These are phyloP conservation scores for Cytospora paraplurivora DNA, from an alignment of 2,329 filamentous ascomycete species.

Conservation along the genomic window DNA sequence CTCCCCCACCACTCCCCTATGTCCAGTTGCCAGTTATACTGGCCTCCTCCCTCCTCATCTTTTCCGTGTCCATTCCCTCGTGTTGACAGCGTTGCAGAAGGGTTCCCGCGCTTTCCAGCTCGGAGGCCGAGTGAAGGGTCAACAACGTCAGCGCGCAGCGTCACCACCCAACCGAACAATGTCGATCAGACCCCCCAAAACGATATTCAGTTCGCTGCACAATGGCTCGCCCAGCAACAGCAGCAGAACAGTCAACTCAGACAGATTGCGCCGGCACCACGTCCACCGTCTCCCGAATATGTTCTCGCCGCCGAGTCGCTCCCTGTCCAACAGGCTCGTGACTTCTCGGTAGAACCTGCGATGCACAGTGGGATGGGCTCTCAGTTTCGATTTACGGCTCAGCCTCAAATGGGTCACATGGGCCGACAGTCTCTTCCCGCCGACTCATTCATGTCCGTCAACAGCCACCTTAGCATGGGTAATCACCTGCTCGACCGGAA, in stretches of 20 bases:
- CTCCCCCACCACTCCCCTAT: background rate
- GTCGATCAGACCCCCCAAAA: conserved; percentile 53
- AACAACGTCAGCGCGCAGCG: conserved; percentile 59
- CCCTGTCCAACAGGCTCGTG: conserved; percentile 49
- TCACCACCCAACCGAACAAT: conserved; percentile 50
- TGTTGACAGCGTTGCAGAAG: conserved; percentile 26
- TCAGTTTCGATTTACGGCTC: conserved; percentile 42
- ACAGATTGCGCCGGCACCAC: conserved; percentile 44
- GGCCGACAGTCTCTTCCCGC: conserved; percentile 54
- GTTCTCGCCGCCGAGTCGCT: conserved; percentile 52
- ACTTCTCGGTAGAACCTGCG: conserved; percentile 52
- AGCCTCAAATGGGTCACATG: conserved; percentile 38
- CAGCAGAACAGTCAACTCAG: conserved; percentile 44
- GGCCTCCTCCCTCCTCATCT: background rate
- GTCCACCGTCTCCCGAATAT: conserved; percentile 59
- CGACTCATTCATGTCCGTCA: conserved; percentile 50
- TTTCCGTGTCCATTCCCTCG: background rate
- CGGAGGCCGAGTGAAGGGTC: conserved; percentile 27
- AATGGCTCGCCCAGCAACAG: conserved; percentile 50
- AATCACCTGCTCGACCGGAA: conserved; percentile 64
- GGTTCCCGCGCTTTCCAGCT: conserved; percentile 27
- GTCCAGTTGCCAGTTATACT: background rate
- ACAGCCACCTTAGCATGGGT: conserved; percentile 22
- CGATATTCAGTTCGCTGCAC: conserved; percentile 45
- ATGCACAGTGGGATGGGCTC: conserved; percentile 49